These are phyloP conservation scores for Elaphomyces granulatus DNA, from an alignment of 495 filamentous ascomycete species.

Conservation along the genomic window DNA sequence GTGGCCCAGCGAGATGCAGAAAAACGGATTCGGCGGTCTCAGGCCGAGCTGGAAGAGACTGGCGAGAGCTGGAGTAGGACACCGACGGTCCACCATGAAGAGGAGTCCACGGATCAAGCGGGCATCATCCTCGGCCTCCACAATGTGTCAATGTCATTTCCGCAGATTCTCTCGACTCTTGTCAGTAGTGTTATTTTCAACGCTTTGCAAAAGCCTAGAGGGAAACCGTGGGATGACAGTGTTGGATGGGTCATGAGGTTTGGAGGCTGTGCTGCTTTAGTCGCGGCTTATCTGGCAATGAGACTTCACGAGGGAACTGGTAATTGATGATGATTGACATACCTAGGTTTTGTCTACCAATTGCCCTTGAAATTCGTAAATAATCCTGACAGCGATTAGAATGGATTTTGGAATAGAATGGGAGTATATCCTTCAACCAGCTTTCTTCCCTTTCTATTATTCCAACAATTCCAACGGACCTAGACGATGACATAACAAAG, in stretches of 20 bases:
- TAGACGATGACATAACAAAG: no score
- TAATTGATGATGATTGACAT: no score
- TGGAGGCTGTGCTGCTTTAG: constrained; percentile 60
- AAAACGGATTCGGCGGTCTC: constrained; percentile 38
- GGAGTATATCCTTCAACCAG: no score
- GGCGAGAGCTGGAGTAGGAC: background rate
- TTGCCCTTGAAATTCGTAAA: no score
- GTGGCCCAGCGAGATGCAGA: constrained; percentile 63
- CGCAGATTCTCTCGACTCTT: constrained; percentile 77
- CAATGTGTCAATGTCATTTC: constrained; percentile 78
- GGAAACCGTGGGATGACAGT: constrained; percentile 67
- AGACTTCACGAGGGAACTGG: constrained; percentile 25
- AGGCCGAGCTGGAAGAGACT: constrained; percentile 9
- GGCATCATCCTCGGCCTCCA: constrained; percentile 83
- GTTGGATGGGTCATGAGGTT: constrained; percentile 73
- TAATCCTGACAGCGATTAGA: no score
- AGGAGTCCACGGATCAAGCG: constrained; percentile 49
- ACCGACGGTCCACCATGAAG: constrained; percentile 21
- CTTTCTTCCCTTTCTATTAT: no score
- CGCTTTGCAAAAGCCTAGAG: constrained; percentile 66
- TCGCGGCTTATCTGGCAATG: constrained; percentile 54
- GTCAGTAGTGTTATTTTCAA: constrained; percentile 69
- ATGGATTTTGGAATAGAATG: no score
- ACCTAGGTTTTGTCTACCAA: no score
- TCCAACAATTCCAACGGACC: no score